Conservation (phyloP, 345 rosid species). For the Dovyalis caffra region DNA sequence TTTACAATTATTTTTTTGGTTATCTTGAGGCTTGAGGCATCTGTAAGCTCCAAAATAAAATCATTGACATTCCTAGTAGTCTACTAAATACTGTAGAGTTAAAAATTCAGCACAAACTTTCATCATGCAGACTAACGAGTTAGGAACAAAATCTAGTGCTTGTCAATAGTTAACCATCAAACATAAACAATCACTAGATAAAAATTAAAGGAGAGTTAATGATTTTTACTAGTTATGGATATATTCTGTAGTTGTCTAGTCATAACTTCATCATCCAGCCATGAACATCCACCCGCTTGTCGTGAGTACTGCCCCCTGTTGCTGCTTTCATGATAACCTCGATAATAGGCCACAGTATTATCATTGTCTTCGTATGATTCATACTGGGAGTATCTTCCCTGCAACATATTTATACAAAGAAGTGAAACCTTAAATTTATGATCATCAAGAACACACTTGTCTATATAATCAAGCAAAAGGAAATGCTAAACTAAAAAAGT, state of each 20-base stretch:
- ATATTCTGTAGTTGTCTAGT: not conserved
- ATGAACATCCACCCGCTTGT: no score
- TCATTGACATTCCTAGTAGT: not conserved
- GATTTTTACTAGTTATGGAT: not conserved
- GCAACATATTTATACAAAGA: not conserved
- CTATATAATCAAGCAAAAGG: not conserved
- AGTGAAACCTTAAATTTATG: not conserved
- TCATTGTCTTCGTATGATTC: not conserved
- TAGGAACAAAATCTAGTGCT: not conserved
- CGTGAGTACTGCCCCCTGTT: no score
- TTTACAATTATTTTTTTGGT: no score
- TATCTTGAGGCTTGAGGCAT: not conserved
- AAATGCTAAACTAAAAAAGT: not conserved
- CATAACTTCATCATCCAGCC: not conserved
- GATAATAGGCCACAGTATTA: no score
- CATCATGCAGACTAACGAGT: not conserved
- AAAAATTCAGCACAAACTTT: no score
- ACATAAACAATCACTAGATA: not conserved
- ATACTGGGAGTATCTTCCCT: not conserved
- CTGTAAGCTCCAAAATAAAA: not conserved
- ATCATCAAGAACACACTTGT: not conserved
- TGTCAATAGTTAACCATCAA: not conserved
- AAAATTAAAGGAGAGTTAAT: not conserved
- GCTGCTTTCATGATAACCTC: no score
- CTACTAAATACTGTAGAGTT: not conserved